Base-by-base conservation (phyloP, 1,284 basidiomycete species). In the Rhodofomes roseus region DNA sequence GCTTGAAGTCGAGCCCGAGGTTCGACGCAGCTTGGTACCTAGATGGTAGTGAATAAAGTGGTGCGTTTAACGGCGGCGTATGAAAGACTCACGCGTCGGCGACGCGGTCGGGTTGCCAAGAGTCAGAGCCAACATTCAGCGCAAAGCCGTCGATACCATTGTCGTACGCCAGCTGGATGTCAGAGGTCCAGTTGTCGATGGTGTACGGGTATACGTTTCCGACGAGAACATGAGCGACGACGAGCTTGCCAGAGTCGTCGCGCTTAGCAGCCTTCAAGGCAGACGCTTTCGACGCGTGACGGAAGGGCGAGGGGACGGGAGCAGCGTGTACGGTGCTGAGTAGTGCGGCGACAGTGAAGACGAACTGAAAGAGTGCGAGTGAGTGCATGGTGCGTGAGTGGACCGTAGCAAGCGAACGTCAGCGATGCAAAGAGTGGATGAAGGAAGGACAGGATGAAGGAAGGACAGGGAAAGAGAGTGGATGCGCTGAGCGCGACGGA, bases 81-180 rank as follows among this genome's bases (percentile, higher is more conserved):
- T 25, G 3, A 8, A 25, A 11, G 6, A 81, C 82, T 69, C 66
- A 93, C 77, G 90, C 92, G 62, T 87, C 81, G 20, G 77, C 76
- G 14, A 91, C 83, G 50, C 85, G 81, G 56, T 74, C 77, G 52
- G 81, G 74, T 69, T 90, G 82, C 87, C 89, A 93, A 29, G 71
- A 68, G 68, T 92, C 89, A 0, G 70, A 73, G 16, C 92, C 87
- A 36, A 86, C 77, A 63, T 90, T 89, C 56, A 89, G 72, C 1
- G 84, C 86, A 68, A 89, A 89, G 0, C 79, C 87, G 60, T 90
- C 87, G 55, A 90, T 83, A 8, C 86, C 86, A 56, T 74, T 79
- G 2, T 77, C 73, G 64, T 81, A 73, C 0, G 90, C 90, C 20
- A 86, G 75, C 1, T 66, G 51, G 36, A 91, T 84, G 65, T 91